Evolutionary conservation across 2,329 filamentous ascomycete species (phyloP).

Genomic region (Fusarium zealandicum): DNA sequence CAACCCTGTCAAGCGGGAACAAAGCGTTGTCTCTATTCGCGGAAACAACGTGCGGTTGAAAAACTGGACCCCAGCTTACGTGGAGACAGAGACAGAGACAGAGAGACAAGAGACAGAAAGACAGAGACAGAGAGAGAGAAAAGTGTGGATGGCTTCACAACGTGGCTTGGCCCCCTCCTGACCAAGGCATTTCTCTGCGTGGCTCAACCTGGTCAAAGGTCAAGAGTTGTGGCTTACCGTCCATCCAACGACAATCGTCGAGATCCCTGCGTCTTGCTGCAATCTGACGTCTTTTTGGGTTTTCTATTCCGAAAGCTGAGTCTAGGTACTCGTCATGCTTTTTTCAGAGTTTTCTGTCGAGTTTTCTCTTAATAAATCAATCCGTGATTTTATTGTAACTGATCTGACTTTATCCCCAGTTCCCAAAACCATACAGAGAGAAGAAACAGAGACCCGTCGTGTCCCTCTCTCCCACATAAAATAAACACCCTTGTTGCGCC

Average conservation of each 20-base stretch:
- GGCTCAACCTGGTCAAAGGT: conserved; percentile 3
- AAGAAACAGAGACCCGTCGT: too few relatives aligned
- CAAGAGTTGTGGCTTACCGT: not conserved
- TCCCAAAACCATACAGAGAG: too few relatives aligned
- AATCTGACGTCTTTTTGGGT: conserved; percentile 20
- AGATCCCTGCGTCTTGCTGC: conserved; percentile 16
- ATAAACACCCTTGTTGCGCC: too few relatives aligned
- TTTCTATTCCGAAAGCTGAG: not conserved
- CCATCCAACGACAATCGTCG: conserved; percentile 6
- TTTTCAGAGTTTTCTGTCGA: not conserved
- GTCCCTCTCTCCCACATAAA: too few relatives aligned
- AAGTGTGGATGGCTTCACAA: not conserved
- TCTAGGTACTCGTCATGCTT: not conserved
- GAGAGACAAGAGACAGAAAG: too few relatives aligned
- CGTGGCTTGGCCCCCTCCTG: not conserved
- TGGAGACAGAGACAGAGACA: too few relatives aligned
- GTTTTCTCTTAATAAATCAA: too few relatives aligned
- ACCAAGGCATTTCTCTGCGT: not conserved
- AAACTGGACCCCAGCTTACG: too few relatives aligned
- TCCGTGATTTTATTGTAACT: too few relatives aligned
- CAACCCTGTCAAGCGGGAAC: conserved; percentile 10
- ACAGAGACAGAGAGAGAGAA: too few relatives aligned
- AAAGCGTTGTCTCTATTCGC: conserved; percentile 6
- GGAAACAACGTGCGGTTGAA: conserved; percentile 7
- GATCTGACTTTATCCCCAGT: too few relatives aligned